phyloP scores from a whole-genome alignment of 2,329 filamentous ascomycete genomes.

The Hirsutella thompsonii region DNA sequence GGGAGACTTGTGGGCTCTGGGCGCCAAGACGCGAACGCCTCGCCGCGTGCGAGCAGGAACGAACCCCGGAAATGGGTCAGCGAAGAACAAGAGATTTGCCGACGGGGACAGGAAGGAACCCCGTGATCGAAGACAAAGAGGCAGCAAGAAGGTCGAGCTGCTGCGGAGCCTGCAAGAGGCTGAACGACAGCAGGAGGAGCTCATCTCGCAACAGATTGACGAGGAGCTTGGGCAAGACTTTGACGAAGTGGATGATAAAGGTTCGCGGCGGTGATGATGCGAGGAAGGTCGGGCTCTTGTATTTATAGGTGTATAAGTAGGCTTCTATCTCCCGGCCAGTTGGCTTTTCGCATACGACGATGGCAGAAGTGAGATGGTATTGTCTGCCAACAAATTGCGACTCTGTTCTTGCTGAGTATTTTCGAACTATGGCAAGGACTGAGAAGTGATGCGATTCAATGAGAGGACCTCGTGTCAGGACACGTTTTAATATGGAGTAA shows the following conservation, averaged over 20 bases:
- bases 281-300: too few relatives aligned
- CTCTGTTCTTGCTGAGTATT: too few relatives aligned
- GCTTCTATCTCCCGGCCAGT: too few relatives aligned
- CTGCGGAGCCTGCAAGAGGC: constrained; percentile 25
- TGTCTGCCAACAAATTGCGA: too few relatives aligned
- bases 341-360: too few relatives aligned
- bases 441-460: too few relatives aligned
- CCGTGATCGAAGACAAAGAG: neutral
- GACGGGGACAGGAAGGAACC: neutral
- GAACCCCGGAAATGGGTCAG: constrained; percentile 31
- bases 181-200: constrained; percentile 17
- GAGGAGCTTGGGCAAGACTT: constrained; percentile 14
- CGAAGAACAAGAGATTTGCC: constrained; percentile 10
- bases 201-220: constrained; percentile 18
- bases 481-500: too few relatives aligned
- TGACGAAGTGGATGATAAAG: constrained; percentile 3
- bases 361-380: too few relatives aligned
- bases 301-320: too few relatives aligned
- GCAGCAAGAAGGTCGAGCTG: constrained; percentile 11
- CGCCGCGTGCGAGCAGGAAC: constrained; percentile 49
- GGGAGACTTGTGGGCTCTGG: constrained; percentile 93
- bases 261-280: neutral
- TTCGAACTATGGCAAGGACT: too few relatives aligned
- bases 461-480: too few relatives aligned
- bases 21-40: constrained; percentile 69